Evolutionary conservation across 176 grass and related monocot species (phyloP).

Genomic region (Phoenix dactylifera): DNA sequence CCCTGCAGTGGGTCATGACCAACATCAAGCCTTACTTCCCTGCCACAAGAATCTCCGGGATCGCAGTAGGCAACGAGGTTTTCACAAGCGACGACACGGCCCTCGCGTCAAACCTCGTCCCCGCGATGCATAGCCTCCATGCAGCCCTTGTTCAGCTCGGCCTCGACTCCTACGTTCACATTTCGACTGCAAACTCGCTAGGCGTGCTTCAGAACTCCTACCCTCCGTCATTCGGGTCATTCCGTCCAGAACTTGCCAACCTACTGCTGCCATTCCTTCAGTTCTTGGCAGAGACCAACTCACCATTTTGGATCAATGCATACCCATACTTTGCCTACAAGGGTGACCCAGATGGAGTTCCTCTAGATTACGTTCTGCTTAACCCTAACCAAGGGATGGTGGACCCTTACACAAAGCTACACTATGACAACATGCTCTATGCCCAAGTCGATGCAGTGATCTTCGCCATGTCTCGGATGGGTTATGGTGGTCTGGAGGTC

Average conservation of each 20-base stretch:
- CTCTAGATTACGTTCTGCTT: background rate
- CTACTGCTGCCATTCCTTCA: constrained; percentile 56
- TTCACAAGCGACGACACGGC: constrained; percentile 53
- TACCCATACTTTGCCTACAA: constrained; percentile 13
- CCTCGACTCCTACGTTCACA: constrained; percentile 54
- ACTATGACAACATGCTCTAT: constrained; percentile 16
- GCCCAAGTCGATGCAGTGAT: constrained; percentile 4
- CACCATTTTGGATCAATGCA: constrained; percentile 8
- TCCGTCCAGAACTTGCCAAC: constrained; percentile 37
- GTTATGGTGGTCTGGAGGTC: background rate
- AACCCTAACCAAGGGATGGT: background rate
- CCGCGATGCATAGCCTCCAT: constrained; percentile 74
- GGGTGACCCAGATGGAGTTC: background rate
- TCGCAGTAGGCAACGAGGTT: constrained; percentile 86
- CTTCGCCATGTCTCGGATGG: background rate
- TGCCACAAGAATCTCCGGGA: constrained; percentile 66
- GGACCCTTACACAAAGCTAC: background rate
- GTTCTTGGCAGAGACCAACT: constrained; percentile 56
- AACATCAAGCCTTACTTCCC: constrained; percentile 66
- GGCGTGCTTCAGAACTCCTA: constrained; percentile 73
- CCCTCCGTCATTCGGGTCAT: constrained; percentile 74
- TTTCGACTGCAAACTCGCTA: constrained; percentile 73
- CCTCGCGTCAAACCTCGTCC: constrained; percentile 67
- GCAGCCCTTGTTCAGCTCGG: constrained; percentile 58
- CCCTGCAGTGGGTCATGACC: constrained; percentile 53